phyloP scores from a whole-genome alignment of 176 grass and related monocot genomes.

The Thinopyrum elongatum region DNA sequence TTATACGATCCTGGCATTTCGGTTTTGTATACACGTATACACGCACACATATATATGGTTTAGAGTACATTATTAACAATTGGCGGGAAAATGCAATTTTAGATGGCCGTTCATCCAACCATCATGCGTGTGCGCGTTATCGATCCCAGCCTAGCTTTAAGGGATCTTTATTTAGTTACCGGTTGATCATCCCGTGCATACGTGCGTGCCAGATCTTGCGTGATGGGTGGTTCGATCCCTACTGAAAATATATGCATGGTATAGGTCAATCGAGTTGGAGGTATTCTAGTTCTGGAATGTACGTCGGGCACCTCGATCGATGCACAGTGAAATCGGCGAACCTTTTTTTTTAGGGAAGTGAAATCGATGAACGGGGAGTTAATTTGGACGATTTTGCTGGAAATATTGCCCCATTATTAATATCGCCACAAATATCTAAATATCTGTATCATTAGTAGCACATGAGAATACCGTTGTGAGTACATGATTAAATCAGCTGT shows the following conservation, averaged over 20 bases:
- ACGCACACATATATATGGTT: too few relatives aligned
- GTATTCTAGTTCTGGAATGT: background rate
- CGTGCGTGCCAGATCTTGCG: background rate
- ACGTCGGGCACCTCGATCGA: background rate
- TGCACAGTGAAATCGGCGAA: background rate
- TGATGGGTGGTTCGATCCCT: background rate
- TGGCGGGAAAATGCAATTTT: background rate
- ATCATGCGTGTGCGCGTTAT: background rate
- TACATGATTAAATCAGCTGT: too few relatives aligned
- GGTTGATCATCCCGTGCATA: background rate
- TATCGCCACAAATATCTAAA: background rate
- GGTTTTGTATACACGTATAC: background rate
- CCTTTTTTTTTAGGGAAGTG: too few relatives aligned
- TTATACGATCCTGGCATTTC: background rate
- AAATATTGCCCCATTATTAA: background rate
- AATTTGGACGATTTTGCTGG: background rate
- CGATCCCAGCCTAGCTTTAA: background rate
- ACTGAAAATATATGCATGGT: background rate
- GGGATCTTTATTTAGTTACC: background rate
- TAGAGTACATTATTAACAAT: background rate
- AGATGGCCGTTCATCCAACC: background rate
- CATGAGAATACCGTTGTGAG: background rate
- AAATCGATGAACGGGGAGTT: background rate
- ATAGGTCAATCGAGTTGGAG: background rate
- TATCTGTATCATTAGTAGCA: background rate